phyloP scores from a whole-genome alignment of 768 basidiomycete species.

The Gloeostereum incarnatum region DNA sequence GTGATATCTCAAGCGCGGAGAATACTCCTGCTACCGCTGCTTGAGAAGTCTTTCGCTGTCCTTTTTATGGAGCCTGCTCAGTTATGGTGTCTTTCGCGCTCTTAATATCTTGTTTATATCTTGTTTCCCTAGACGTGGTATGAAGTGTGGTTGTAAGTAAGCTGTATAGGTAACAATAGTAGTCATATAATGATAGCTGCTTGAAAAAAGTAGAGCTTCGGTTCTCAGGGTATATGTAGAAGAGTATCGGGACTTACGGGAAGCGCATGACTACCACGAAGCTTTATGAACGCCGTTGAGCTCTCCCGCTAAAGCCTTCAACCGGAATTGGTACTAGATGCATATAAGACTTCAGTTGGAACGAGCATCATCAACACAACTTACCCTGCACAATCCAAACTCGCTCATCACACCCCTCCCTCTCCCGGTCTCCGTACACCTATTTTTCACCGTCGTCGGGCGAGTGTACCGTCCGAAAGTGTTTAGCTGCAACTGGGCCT shows the following conservation, averaged over 20 bases:
- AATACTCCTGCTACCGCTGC: slow-evolving; percentile 17
- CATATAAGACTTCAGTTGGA: background rate
- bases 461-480: slow-evolving; percentile 76
- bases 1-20: slow-evolving; percentile 37
- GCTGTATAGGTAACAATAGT: slow-evolving; percentile 3
- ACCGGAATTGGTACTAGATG: slow-evolving; percentile 78
- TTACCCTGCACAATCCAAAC: slow-evolving; percentile 78
- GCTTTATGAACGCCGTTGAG: slow-evolving; percentile 86
- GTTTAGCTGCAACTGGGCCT: slow-evolving; percentile 91
- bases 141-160: slow-evolving; percentile 1
- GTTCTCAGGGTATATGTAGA: too few species aligned
- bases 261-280: slow-evolving; percentile 84
- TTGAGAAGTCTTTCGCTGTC: slow-evolving; percentile 4
- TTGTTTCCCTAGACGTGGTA: background rate
- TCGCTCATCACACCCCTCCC: slow-evolving; percentile 86
- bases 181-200: slow-evolving; percentile 5
- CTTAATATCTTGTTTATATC: slow-evolving; percentile 7
- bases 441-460: slow-evolving; percentile 82
- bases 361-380: slow-evolving; percentile 8
- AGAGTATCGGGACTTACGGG: too few species aligned
- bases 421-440: slow-evolving; percentile 78
- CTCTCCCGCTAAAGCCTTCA: slow-evolving; percentile 75
- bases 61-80: too few species aligned
- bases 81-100: background rate
- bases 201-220: background rate